A percentile compares a stretch with the other conserved stretches of the same genome.
Conservation (phyloP, 139 green algal species). For the Nannochloris sp. region DNA sequence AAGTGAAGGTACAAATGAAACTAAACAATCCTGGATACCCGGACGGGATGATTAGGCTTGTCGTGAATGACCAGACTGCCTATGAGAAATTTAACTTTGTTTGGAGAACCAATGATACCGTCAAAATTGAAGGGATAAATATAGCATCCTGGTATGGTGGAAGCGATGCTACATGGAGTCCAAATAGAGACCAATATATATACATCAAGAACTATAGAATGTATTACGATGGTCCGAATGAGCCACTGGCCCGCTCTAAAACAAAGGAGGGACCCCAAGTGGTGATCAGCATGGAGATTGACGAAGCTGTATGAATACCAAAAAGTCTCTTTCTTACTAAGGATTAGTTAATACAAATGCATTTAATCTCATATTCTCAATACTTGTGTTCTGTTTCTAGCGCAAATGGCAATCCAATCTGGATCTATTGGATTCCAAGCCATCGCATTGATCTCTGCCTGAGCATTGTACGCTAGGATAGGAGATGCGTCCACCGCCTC, state of each 20-base stretch:
- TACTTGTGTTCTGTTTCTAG: constrained; percentile 83
- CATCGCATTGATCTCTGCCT: constrained; percentile 83
- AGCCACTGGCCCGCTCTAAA: neutral
- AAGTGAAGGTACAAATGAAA: constrained; percentile 1
- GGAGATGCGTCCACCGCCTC: constrained; percentile 63
- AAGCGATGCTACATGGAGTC: constrained; percentile 13
- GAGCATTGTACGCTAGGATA: constrained; percentile 87
- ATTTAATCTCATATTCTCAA: constrained; percentile 67
- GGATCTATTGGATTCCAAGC: constrained; percentile 78
- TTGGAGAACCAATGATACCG: neutral
- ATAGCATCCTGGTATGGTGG: constrained; percentile 19
- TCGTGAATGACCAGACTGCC: neutral
- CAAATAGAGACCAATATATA: neutral
- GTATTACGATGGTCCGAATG: neutral
- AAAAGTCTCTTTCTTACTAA: neutral
- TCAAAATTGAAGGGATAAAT: constrained; percentile 8
- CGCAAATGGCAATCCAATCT: constrained; percentile 90
- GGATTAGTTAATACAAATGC: too few species aligned
- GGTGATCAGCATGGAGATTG: neutral
- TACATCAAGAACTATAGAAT: constrained; percentile 12
- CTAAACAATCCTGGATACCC: constrained; percentile 2
- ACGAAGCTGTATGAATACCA: neutral
- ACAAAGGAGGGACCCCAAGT: neutral
- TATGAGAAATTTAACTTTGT: neutral
- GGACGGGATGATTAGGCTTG: constrained; percentile 10